Base-by-base conservation (phyloP, 257 asterid species). In the Fraxinus anomala region DNA sequence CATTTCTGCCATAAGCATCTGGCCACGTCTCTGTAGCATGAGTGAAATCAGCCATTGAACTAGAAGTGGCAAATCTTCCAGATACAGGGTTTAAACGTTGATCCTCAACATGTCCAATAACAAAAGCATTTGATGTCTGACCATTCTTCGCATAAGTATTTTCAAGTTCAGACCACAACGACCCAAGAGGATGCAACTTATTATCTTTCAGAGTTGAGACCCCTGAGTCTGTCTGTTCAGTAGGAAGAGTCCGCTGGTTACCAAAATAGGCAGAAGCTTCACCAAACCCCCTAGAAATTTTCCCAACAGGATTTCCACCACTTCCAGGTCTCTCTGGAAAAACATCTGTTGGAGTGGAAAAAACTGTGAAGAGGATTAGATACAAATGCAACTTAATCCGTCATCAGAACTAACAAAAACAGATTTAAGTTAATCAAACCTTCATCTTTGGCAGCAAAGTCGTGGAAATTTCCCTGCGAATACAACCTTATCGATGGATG, bases 101-200 rank as follows among this genome's bases (percentile, higher is more conserved):
- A 69, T 84, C 94, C 73, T 80, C 92, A 37, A 69, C 82, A 65
- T 75, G 85, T 26, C 85, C 86, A 31, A 79, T 81, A 24, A 81
- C 83, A 49, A 92, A 74, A 75, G 71, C 72, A 31, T 69, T 78
- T 68, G 85, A 76, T 21, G 83, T 69, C 78, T 78, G 91, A 23
- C 87, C 92, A 83, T 83, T 93, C 86, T 91, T 90, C 11, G 88
- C 49, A 77, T 77, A 82, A 61, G 91, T 84, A 83, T 91, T 89
- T 75, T 94, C 99, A 39, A 94, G 94, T 86, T 94, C 99, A 70
- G 99, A 94, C 98, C 97, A 92, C 65, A 85, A 79, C 84, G 91
- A 79, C 75, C 96, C 92, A 77, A 92, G 85, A 67, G 97, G 96
- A 76, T 92, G 93, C 89, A 87, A 69, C 85, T 84, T 88, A 76